Evolutionary conservation across 305 asterid species (phyloP), one percentile per base, ranked within the genome.

Genomic region (Solanum hybrid): DNA sequence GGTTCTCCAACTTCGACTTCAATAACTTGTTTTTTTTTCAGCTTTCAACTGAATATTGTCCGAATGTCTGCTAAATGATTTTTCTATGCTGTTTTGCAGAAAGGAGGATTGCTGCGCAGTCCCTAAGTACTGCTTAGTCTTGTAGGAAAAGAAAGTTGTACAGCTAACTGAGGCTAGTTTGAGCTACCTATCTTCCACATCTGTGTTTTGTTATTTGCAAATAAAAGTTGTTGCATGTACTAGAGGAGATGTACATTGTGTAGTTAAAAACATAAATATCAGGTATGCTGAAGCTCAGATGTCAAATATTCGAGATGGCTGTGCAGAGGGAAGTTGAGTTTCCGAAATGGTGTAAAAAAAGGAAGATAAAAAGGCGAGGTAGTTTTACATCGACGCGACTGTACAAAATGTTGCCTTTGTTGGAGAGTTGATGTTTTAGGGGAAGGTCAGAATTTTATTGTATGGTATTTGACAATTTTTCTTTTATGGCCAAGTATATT

Each of bases 101-200:
- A 64, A 86, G 91, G 67, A 90, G 91, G 74, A 87, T 90, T 36
- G 91, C 91, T 28, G 91, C 91, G 42, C 91, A 90, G 89, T 51
- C 73, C 73, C 89, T 11, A 85, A 40, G 37, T 40, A 89, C 82
- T 35, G 91, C 87, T 35, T 75, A 87, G 87, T 75, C 33, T 26
- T 90, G 86, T 86, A 90, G 89, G 89, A 86, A 85, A 79, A 86
- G 77, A 71, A 84, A 85, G 87, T 75, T 90, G 91, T 90, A 90
- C 90, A 90, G 91, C 91, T 90, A 86, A 90, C 89, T 10, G 83
- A 87, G 90, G 91, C 91, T 90, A 90, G 91, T 90, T 86, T 90
- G 91, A 86, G 87, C 89, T 89, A 86, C 89, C 91, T 81, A 69
- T 89, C 90, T 64, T 89, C 46, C 88, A 29, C 37, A 76, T 77